Percentiles rank a stretch among this genome's conserved stretches.
phyloP scores from a whole-genome alignment of 768 basidiomycete genomes.

The Boletellus emodensis region DNA sequence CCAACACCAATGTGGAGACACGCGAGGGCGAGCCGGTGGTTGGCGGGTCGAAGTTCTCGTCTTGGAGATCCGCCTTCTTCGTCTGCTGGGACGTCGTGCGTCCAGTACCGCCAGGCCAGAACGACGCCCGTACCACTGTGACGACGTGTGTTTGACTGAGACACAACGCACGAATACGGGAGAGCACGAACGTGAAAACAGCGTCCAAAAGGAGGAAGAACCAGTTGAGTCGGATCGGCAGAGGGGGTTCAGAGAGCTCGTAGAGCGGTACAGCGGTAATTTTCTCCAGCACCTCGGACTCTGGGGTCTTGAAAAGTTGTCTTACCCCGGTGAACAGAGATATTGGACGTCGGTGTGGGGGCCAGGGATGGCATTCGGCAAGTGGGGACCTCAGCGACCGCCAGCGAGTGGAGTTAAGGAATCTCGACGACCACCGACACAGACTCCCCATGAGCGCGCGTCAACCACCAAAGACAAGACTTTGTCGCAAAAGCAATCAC shows the following conservation, averaged over 20 bases:
- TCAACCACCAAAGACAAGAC: no score
- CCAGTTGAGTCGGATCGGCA: conserved; percentile 25
- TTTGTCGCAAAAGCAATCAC: neutral
- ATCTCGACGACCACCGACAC: conserved; percentile 9
- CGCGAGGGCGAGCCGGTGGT: conserved; percentile 28
- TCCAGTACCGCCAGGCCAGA: conserved; percentile 29
- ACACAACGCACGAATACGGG: neutral
- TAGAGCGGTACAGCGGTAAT: conserved; percentile 25
- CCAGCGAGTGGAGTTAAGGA: conserved; percentile 1
- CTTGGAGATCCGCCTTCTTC: conserved; percentile 12
- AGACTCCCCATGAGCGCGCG: conserved; percentile 8
- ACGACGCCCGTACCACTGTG: conserved; percentile 24
- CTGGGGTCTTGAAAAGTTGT: conserved; percentile 9
- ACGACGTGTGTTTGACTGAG: neutral
- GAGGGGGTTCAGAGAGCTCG: conserved; percentile 16
- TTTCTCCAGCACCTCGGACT: conserved; percentile 15
- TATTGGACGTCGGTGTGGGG: conserved; percentile 7
- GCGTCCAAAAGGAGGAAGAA: conserved; percentile 27
- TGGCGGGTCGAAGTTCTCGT: conserved; percentile 27
- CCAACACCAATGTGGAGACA: conserved; percentile 28
- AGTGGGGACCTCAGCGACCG: neutral
- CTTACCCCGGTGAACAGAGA: conserved; percentile 8
- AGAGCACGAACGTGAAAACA: conserved; percentile 27
- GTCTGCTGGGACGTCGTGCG: conserved; percentile 15
- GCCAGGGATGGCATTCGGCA: neutral